A percentile compares a stretch with the other conserved stretches of the same genome.
Conservation (phyloP, 495 filamentous ascomycete genomes). For the Apodospora peruviana region DNA sequence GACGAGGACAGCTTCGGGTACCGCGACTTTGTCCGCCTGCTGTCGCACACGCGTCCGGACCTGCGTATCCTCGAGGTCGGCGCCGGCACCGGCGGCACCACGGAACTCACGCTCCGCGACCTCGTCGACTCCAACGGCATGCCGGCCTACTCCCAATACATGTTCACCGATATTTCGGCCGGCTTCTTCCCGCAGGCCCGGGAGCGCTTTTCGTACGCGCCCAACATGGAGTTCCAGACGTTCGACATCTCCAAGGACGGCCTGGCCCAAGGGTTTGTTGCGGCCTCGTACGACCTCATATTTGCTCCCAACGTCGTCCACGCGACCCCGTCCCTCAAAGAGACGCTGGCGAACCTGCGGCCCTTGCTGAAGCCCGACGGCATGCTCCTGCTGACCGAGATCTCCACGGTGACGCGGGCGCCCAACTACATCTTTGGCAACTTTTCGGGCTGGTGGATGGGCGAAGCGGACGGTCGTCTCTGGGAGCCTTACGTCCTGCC, state of each 20-base stretch:
- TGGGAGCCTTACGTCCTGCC: conserved; percentile 16
- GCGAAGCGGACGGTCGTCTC: conserved; percentile 40
- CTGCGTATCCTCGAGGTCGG: conserved; percentile 48
- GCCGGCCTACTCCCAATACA: conserved; percentile 34
- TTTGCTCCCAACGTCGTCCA: conserved; percentile 49
- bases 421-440: conserved; percentile 31
- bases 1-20: conserved; percentile 19
- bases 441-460: conserved; percentile 24
- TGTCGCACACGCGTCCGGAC: conserved; percentile 21
- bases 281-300: conserved; percentile 46
- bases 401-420: conserved; percentile 22
- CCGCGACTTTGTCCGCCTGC: conserved; percentile 16
- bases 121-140: conserved; percentile 19
- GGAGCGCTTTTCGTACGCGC: conserved; percentile 33
- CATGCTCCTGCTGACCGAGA: conserved; percentile 32
- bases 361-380: conserved; percentile 35
- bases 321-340: conserved; percentile 32
- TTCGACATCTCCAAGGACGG: conserved; percentile 48
- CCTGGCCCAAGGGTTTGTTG: conserved; percentile 42
- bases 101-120: conserved; percentile 30
- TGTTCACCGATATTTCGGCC: conserved; percentile 48
- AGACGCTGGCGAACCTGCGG: conserved; percentile 27
- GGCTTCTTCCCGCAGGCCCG: conserved; percentile 46
- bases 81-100: conserved; percentile 47
- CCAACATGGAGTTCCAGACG: conserved; percentile 36